phyloP scores from a whole-genome alignment of 2,329 filamentous ascomycete genomes.

The Magnaporthales sp. region DNA sequence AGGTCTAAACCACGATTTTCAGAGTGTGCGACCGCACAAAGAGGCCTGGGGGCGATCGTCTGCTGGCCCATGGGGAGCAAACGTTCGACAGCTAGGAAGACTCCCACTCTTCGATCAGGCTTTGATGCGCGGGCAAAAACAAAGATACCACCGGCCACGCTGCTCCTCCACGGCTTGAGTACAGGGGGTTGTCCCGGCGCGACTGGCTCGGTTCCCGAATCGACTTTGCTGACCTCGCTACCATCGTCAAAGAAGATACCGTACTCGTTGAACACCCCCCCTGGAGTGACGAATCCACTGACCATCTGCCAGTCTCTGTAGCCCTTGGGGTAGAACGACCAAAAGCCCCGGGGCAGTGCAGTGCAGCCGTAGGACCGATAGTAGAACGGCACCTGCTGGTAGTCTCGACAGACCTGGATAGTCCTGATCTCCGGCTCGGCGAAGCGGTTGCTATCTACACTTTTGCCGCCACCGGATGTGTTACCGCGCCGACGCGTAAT shows the following conservation, averaged over 20 bases:
- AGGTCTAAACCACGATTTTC: not conserved
- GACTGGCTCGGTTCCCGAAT: not conserved
- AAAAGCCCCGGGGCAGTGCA: not conserved
- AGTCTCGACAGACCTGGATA: constrained; percentile 7
- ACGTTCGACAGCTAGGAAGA: constrained; percentile 3
- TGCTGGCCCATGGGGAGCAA: not conserved
- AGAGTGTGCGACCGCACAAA: not conserved
- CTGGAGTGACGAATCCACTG: not conserved
- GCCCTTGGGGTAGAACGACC: not conserved
- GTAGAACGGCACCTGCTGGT: constrained; percentile 7
- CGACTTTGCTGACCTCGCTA: not conserved
- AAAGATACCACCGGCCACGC: constrained; percentile 3
- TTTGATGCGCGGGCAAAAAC: not conserved
- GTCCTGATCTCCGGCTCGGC: not conserved
- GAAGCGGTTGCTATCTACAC: not conserved
- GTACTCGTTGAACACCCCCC: constrained; percentile 7
- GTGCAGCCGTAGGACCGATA: constrained; percentile 5
- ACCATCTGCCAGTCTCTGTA: not conserved
- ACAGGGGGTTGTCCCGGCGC: not conserved
- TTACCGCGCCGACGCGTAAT: not conserved
- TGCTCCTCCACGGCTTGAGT: not conserved
- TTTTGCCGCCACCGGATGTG: not conserved
- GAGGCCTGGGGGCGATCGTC: not conserved
- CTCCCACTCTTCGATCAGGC: not conserved
- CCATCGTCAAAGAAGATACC: constrained; percentile 6